Conservation (phyloP, 768 basidiomycete species). For the Rhodotorula diobovata region DNA sequence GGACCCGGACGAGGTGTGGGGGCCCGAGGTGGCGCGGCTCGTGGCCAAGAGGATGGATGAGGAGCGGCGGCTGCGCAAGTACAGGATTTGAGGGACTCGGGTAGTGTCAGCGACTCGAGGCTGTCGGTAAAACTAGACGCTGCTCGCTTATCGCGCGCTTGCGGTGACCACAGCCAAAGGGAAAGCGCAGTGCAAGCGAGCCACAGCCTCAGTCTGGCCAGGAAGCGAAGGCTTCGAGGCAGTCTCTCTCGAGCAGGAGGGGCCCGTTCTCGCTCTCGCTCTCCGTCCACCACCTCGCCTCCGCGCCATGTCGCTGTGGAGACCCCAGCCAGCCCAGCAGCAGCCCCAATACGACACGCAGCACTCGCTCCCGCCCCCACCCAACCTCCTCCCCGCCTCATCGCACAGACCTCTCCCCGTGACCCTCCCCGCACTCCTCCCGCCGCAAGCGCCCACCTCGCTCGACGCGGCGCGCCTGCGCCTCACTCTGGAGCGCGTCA, state of each 20-base stretch:
- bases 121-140: neutral
- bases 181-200: no score
- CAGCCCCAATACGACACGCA: neutral
- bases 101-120: no score
- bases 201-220: no score
- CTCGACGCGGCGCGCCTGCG: conserved; percentile 9
- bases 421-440: neutral
- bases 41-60: conserved; percentile 62
- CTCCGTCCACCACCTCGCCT: neutral
- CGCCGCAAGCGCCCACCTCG: conserved; percentile 2
- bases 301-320: neutral
- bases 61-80: conserved; percentile 49
- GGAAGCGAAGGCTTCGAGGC: no score
- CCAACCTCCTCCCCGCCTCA: neutral
- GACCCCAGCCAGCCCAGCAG: neutral
- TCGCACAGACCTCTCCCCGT: conserved; percentile 7
- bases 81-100: conserved; percentile 5
- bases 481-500: conserved; percentile 12
- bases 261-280: no score
- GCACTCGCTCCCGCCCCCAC: neutral
- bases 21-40: conserved; percentile 57
- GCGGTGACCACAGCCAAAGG: neutral
- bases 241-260: no score
- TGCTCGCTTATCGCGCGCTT: no score
- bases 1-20: conserved; percentile 64